Conservation (phyloP, 2,329 filamentous ascomycete species). For the Blastomyces gilchristii region DNA sequence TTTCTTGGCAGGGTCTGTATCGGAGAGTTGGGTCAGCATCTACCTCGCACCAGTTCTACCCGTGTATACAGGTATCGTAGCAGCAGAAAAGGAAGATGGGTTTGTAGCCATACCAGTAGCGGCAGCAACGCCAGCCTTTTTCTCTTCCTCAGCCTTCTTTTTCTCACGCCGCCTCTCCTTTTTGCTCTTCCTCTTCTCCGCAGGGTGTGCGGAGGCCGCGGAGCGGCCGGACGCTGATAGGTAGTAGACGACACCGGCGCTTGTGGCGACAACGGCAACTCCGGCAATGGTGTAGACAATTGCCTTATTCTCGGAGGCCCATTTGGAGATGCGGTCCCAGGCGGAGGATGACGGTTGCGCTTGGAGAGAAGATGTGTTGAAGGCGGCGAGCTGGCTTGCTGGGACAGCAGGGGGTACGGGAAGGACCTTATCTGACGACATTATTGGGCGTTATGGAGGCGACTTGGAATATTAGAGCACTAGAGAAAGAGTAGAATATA, state of each 20-base stretch:
- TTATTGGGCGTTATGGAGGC: constrained; percentile 6
- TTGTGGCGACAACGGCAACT: constrained; percentile 81
- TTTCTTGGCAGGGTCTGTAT: background rate
- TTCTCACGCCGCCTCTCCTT: constrained; percentile 84
- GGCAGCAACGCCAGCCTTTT: constrained; percentile 38
- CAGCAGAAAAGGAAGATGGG: background rate
- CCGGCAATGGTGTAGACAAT: constrained; percentile 94
- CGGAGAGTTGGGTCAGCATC: background rate
- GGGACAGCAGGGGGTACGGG: background rate
- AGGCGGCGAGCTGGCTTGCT: background rate
- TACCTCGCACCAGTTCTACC: too few species aligned
- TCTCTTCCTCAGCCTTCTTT: constrained; percentile 50
- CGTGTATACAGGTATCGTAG: background rate
- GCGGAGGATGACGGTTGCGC: constrained; percentile 27
- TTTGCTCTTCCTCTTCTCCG: constrained; percentile 65
- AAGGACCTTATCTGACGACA: constrained; percentile 1
- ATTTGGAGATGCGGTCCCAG: constrained; percentile 82
- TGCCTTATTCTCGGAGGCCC: constrained; percentile 92
- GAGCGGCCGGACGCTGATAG: constrained; percentile 44
- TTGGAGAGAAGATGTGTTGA: constrained; percentile 6
- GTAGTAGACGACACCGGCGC: constrained; percentile 89
- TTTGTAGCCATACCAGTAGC: constrained; percentile 28
- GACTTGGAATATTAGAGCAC: background rate
- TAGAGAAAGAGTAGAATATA: background rate
- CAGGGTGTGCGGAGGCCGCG: constrained; percentile 25